Base-by-base conservation (phyloP, 805 yeast genomes). In the Wickerhamiella domercqiae region DNA sequence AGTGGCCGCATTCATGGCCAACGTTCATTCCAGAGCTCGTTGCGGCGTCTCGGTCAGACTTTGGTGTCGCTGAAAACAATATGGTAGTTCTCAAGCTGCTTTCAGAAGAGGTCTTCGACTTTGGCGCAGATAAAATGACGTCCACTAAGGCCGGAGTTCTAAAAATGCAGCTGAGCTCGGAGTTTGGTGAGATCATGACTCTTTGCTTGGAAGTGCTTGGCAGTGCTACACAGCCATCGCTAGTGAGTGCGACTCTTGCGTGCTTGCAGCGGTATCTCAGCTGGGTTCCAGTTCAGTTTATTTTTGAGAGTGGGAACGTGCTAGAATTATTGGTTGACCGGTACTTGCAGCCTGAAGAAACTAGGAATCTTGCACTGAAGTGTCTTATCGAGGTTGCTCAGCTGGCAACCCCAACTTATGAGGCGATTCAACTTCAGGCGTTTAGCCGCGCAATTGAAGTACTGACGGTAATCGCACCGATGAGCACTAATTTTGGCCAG, bases 1-100 rank as follows among this genome's bases (percentile, higher is more conserved):
- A 90, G 57, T 90, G 99, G 99, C 99, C 99, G 24, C 82, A 77
- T 49, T 80, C 86, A 57, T 90, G 99, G 99, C 97, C 97, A 15
- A 80, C 78, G 51, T 90, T 90, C 52, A 79, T 90, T 36, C 94
- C 95, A 14, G 98, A 90, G 57, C 71, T 90, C 39, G 90, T 87
- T 34, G 71, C 69, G 42, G 77, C 93, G 46, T 76, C 93, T 33
- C 72, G 82, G 45, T 73, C 87, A 11, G 77, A 90, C 17, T 73
- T 80, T 57, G 87, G 84, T 52, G 95, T 90, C 37, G 90, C 98
- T 63, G 98, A 90, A 60, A 90, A 90, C 63, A 90, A 90, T 61
- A 87, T 90, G 97, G 75, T 76, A 44, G 86, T 90, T 42, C 68
- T 90, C 55, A 79, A 78, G 51, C 66, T 90, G 46, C 68, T 90